These are phyloP conservation scores for Malus hybrid DNA, from an alignment of 331 rosid species.

Conservation along the genomic window DNA sequence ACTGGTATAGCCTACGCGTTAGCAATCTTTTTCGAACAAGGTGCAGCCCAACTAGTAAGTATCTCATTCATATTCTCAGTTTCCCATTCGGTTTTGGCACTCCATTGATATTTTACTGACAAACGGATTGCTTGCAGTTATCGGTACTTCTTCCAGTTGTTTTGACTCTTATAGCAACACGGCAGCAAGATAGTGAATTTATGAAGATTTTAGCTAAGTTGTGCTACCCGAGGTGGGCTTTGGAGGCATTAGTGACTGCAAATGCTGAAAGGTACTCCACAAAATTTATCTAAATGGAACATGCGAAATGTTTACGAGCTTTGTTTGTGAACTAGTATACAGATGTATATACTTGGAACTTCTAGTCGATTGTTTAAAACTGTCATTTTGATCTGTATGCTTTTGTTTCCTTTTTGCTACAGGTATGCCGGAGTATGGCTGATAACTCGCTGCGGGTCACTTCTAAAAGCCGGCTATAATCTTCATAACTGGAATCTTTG, in stretches of 20 bases:
- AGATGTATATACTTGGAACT: background rate
- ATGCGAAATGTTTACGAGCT: background rate
- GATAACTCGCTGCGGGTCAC: conserved; percentile 78
- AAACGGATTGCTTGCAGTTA: conserved; percentile 48
- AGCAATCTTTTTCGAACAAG: conserved; percentile 76
- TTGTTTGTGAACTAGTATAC: background rate
- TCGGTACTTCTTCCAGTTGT: conserved; percentile 96
- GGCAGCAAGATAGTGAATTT: conserved; percentile 36
- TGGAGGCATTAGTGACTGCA: conserved; percentile 77
- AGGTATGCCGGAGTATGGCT: conserved; percentile 97
- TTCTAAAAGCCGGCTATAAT: conserved; percentile 50
- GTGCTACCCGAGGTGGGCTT: conserved; percentile 92
- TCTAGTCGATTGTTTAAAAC: background rate
- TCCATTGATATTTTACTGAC: conserved; percentile 16
- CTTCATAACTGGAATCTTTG: conserved; percentile 82
- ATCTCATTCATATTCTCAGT: background rate
- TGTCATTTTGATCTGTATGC: background rate
- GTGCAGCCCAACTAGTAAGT: conserved; percentile 94
- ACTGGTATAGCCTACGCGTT: conserved; percentile 90
- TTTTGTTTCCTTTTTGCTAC: conserved; percentile 8
- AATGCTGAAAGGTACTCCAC: conserved; percentile 81
- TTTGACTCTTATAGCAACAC: conserved; percentile 75
- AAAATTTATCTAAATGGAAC: no score
- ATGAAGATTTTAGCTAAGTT: conserved; percentile 55
- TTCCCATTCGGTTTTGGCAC: background rate